These are phyloP conservation scores for Raffaelea deltoideospora DNA, from an alignment of 2,329 filamentous ascomycete species.

Conservation along the genomic window DNA sequence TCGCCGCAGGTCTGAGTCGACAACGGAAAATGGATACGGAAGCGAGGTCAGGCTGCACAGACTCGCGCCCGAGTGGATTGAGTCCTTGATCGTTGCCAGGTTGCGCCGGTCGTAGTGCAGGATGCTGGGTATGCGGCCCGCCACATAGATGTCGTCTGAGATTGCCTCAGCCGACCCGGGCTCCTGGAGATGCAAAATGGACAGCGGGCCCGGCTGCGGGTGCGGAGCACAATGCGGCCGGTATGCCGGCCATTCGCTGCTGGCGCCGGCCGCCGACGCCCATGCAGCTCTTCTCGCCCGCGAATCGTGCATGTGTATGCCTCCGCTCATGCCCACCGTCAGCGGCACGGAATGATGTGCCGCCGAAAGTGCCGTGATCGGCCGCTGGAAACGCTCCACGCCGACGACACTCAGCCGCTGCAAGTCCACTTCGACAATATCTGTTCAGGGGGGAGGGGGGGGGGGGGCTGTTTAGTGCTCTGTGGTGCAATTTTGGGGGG, in stretches of 20 bases:
- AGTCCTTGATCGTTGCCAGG: conserved; percentile 63
- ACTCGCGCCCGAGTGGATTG: conserved; percentile 70
- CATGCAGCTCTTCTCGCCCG: background rate
- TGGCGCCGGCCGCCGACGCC: background rate
- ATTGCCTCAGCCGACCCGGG: conserved; percentile 33
- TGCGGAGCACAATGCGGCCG: conserved; percentile 36
- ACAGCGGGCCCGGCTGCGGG: conserved; percentile 66
- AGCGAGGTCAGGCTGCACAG: conserved; percentile 59
- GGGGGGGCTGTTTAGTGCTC: background rate
- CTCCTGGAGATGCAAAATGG: conserved; percentile 61
- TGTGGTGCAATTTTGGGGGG: background rate
- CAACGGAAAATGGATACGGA: conserved; percentile 49
- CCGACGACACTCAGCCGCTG: conserved; percentile 54
- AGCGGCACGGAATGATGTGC: conserved; percentile 52
- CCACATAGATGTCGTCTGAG: conserved; percentile 73
- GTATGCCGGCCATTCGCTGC: background rate
- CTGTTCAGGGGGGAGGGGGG: conserved; percentile 16
- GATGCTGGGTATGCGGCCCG: conserved; percentile 76
- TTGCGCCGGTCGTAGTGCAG: conserved; percentile 78
- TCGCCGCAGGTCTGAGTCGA: conserved; percentile 43
- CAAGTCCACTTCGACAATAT: conserved; percentile 71
- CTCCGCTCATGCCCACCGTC: conserved; percentile 69
- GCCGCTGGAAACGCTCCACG: conserved; percentile 60
- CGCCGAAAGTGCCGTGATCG: conserved; percentile 69
- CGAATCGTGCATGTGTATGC: conserved; percentile 67